These are phyloP conservation scores for Petunia axillaris DNA, from an alignment of 257 asterid species.

Conservation along the genomic window DNA sequence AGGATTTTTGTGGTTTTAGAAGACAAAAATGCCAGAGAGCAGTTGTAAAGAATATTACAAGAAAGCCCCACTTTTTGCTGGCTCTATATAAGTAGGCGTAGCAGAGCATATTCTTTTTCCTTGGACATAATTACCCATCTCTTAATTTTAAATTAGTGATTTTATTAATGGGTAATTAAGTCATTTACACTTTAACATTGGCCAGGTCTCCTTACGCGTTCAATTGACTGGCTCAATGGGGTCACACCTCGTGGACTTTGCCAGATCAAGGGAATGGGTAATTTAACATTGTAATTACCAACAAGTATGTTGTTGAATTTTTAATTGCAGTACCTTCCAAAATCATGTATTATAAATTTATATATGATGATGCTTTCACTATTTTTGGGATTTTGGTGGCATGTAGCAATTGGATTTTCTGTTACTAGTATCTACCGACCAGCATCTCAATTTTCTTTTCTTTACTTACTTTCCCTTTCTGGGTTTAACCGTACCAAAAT, in stretches of 20 bases:
- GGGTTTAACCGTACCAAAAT: too few species aligned
- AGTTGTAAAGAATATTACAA: conserved; percentile 46
- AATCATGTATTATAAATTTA: background rate
- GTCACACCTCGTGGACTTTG: conserved; percentile 24
- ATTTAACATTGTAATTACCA: background rate
- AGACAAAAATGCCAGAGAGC: background rate
- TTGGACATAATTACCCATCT: background rate
- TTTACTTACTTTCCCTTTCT: background rate
- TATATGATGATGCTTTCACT: background rate
- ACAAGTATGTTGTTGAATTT: background rate
- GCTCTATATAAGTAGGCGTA: background rate
- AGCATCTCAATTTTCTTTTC: background rate
- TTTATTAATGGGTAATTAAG: conserved; percentile 7
- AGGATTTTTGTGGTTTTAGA: background rate
- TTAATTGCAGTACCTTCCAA: background rate
- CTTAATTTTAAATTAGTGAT: background rate
- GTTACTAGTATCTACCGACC: background rate
- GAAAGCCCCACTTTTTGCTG: conserved; percentile 48
- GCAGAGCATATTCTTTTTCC: background rate
- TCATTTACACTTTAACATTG: conserved; percentile 23
- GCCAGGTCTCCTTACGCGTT: conserved; percentile 42
- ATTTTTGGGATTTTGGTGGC: background rate
- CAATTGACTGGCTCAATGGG: conserved; percentile 46
- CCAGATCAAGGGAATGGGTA: background rate
- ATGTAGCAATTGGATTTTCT: background rate